Evolutionary conservation across 2,329 filamentous ascomycete species (phyloP), one percentile per base, ranked within the genome.

Genomic region (Phaeophleospora eucalypticola): DNA sequence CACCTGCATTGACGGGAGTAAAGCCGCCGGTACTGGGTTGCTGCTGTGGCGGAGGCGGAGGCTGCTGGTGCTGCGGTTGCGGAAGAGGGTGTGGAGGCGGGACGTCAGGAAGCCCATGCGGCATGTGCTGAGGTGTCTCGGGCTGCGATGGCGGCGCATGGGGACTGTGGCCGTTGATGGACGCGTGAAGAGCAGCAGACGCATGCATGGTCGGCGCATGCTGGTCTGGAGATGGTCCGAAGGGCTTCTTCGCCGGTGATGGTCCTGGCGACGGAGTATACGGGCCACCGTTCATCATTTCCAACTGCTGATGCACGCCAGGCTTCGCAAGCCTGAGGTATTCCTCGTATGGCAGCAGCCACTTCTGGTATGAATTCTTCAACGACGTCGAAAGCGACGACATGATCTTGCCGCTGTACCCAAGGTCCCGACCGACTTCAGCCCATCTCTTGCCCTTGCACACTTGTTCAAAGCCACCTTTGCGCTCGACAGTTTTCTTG

Each of bases 401-500:
- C 93, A 98, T 98, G 54, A 98, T 98, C 74, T 98, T 98, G 65
- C 93, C 93, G 64, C 91, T 97, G 70, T 98, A 98, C 45, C 93
- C 93, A 39, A 98, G 73, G 65, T 97, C 93, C 62, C 93, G 83
- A 27, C 93, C 93, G 59, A 98, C 97, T 68, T 98, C 93, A 14
- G 93, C 93, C 93, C 93, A 98, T 72, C 97, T 97, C 72, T 98
- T 98, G 46, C 85, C 79, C 69, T 95, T 96, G 77, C 93, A 98
- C 36, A 98, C 93, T 63, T 87, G 87, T 45, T 96, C 90, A 60
- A 98, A 98, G 2, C 93, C 93, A 38, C 93, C 93, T 52, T 93
- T 83, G 21, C 88, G 85, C 65, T 97, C 93, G 29, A 98, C 93
- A 1, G 91, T 91, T 65, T 97, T 97, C 68, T 97, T 97, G 49